phyloP scores from a whole-genome alignment of 106 monocot genomes.

The Dioscorea zingiberensis region DNA sequence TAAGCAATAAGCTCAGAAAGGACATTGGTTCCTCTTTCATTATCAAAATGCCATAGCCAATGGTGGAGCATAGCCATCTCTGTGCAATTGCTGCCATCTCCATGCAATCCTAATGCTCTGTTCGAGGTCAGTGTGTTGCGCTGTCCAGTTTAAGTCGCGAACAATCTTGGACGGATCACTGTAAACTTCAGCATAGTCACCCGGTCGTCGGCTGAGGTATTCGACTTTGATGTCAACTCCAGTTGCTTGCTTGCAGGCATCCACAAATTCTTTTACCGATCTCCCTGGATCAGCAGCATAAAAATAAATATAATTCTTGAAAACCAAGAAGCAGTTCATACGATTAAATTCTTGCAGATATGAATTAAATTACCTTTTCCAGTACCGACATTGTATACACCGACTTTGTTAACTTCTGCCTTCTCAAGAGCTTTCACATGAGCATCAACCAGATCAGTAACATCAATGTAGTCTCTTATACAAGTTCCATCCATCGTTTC shows the following conservation, averaged over 20 bases:
- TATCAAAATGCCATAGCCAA: background rate
- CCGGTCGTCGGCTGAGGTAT: slow-evolving; percentile 12
- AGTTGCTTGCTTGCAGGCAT: slow-evolving; percentile 16
- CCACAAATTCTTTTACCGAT: slow-evolving; percentile 15
- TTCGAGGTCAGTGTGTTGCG: slow-evolving; percentile 8
- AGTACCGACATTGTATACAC: slow-evolving; percentile 15
- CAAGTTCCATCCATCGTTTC: slow-evolving; percentile 15
- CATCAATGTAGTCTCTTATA: slow-evolving; percentile 16
- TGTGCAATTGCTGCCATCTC: slow-evolving; percentile 13
- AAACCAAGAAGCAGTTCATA: background rate
- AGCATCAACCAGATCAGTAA: slow-evolving; percentile 16
- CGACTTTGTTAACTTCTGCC: slow-evolving; percentile 7
- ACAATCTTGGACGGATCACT: slow-evolving; percentile 13
- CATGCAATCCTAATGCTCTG: slow-evolving; percentile 14
- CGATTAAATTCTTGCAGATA: too few relatives aligned
- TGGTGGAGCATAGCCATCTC: slow-evolving; percentile 3
- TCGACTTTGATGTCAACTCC: slow-evolving; percentile 13
- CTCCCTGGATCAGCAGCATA: background rate
- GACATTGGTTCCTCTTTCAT: too few relatives aligned
- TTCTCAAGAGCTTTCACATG: slow-evolving; percentile 17
- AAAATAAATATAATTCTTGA: background rate
- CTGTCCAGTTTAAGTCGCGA: slow-evolving; percentile 10
- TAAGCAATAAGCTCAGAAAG: too few relatives aligned
- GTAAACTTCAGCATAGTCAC: slow-evolving; percentile 16
- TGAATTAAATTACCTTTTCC: slow-evolving; percentile 22